Evolutionary conservation across 352 stramenopile genomes (phyloP).

Genomic region (Globisporangium nagaii): DNA sequence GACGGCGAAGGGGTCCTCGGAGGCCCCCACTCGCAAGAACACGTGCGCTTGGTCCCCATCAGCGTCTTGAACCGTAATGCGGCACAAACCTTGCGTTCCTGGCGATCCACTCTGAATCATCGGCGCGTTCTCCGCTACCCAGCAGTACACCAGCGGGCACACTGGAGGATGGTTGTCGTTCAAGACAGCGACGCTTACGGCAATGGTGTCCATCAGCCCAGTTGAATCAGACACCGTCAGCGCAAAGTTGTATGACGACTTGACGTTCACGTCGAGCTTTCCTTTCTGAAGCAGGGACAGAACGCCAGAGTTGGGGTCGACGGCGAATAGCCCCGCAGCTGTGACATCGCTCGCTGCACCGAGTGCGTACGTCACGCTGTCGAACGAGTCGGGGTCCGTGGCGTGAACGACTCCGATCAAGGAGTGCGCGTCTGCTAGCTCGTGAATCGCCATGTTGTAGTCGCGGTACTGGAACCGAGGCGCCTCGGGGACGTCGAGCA

Average conservation of each 20-base stretch:
- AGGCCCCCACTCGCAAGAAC: constrained; percentile 32
- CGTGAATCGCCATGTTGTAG: constrained; percentile 35
- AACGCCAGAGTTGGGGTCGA: not conserved
- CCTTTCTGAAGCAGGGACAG: constrained; percentile 5
- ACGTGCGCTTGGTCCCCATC: constrained; percentile 38
- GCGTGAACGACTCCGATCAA: constrained; percentile 37
- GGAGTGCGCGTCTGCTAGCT: constrained; percentile 22
- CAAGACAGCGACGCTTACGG: constrained; percentile 24
- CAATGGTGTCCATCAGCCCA: constrained; percentile 12
- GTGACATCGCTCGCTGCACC: too few relatives aligned
- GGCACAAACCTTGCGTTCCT: constrained; percentile 30
- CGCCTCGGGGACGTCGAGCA: constrained; percentile 16
- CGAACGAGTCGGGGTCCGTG: constrained; percentile 29
- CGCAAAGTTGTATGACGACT: not conserved
- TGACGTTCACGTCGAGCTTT: not conserved
- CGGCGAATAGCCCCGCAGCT: not conserved
- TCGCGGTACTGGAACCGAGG: constrained; percentile 16
- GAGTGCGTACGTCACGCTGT: constrained; percentile 17
- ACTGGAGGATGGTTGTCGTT: constrained; percentile 46
- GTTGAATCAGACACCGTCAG: constrained; percentile 1
- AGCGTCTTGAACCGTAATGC: constrained; percentile 26
- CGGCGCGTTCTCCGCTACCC: constrained; percentile 44
- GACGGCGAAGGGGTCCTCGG: constrained; percentile 8
- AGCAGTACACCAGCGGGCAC: constrained; percentile 46
- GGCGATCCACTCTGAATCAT: constrained; percentile 23